Percentiles rank a stretch among this genome's conserved stretches.
Conservation (phyloP, 2,329 filamentous ascomycete species). For the Dothistroma pini region DNA sequence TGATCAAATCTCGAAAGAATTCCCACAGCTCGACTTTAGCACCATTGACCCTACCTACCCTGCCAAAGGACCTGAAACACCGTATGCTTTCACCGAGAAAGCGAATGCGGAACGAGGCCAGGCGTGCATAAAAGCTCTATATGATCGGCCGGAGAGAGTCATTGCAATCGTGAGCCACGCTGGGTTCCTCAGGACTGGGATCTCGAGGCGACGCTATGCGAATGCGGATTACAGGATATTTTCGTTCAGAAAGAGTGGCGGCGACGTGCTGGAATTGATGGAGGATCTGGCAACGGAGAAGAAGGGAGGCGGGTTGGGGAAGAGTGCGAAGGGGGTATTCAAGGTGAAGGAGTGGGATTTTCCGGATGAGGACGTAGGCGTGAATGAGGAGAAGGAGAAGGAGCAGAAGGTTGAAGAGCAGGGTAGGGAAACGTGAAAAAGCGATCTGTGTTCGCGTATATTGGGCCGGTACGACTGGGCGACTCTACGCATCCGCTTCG, state of each 20-base stretch:
- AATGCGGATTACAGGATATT: constrained; percentile 24
- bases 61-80: constrained; percentile 53
- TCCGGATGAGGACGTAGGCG: constrained; percentile 9
- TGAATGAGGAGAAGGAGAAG: constrained; percentile 2
- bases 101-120: constrained; percentile 57
- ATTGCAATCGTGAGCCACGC: constrained; percentile 54
- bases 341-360: constrained; percentile 20
- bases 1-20: constrained; percentile 44
- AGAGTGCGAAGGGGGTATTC: constrained; percentile 21
- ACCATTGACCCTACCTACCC: constrained; percentile 58
- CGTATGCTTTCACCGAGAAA: constrained; percentile 53
- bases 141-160: constrained; percentile 55
- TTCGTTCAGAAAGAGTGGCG: constrained; percentile 9
- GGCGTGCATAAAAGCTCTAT: constrained; percentile 49
- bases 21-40: constrained; percentile 56
- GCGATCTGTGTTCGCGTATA: too few relatives aligned
- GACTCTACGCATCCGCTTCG: too few relatives aligned
- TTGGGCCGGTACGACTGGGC: too few relatives aligned
- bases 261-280: constrained; percentile 11
- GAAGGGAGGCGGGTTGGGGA: constrained; percentile 19
- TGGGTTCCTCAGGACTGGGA: constrained; percentile 19
- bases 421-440: too few relatives aligned
- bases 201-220: constrained; percentile 16
- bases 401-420: too few relatives aligned
- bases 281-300: constrained; percentile 17